A percentile compares a stretch with the other conserved stretches of the same genome.
Conservation (phyloP, 331 rosid species). For the Spiraea crenata region DNA sequence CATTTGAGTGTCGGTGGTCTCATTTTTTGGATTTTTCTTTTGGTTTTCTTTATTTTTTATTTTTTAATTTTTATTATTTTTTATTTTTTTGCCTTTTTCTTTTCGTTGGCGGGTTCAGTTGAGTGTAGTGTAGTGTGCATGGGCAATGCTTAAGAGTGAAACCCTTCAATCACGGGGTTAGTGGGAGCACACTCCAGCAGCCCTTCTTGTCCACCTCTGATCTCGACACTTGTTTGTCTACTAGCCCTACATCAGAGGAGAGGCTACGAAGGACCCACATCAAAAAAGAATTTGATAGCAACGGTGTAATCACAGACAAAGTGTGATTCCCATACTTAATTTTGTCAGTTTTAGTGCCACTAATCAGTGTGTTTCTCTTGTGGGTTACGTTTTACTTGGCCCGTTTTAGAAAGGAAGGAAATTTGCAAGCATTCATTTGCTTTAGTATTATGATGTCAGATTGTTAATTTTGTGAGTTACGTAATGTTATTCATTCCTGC, state of each 20-base stretch:
- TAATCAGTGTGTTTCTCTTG: background rate
- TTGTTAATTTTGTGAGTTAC: too few species aligned
- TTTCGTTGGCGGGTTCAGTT: constrained; percentile 23
- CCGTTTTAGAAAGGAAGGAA: background rate
- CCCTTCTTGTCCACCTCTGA: constrained; percentile 19
- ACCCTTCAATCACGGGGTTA: constrained; percentile 52
- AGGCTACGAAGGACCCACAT: constrained; percentile 14
- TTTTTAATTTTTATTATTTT: background rate
- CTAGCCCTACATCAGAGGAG: constrained; percentile 9
- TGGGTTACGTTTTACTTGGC: background rate
- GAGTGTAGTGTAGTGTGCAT: constrained; percentile 4
- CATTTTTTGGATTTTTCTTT: background rate
- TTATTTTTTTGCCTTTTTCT: background rate
- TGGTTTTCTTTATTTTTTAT: background rate
- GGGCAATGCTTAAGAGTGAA: constrained; percentile 13
- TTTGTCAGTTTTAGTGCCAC: background rate
- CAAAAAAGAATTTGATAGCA: background rate
- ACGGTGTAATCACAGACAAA: background rate
- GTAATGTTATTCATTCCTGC: too few species aligned
- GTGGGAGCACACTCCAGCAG: constrained; percentile 34
- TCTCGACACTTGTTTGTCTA: constrained; percentile 26
- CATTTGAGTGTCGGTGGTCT: constrained; percentile 40
- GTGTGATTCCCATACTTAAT: background rate
- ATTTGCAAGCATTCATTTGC: background rate
- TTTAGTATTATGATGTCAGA: too few species aligned